Conservation (phyloP, 1,284 basidiomycete species). For the Ustilago trichophora region DNA sequence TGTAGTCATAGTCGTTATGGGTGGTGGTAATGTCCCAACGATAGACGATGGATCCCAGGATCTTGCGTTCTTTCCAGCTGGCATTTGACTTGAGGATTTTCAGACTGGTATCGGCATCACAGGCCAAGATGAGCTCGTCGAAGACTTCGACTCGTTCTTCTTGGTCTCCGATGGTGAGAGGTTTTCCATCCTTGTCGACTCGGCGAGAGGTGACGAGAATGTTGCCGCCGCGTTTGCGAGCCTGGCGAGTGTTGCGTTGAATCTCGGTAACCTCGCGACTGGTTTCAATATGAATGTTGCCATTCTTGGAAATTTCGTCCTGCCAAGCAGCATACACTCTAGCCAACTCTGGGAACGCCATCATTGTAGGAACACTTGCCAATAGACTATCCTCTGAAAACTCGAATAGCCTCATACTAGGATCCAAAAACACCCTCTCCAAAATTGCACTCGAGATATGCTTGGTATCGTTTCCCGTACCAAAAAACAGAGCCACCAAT, state of each 20-base stretch:
- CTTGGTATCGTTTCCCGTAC: constrained; percentile 74
- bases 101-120: constrained; percentile 73
- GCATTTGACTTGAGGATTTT: constrained; percentile 72
- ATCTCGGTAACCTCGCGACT: constrained; percentile 69
- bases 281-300: constrained; percentile 69
- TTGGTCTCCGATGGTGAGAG: constrained; percentile 34
- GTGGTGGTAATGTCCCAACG: constrained; percentile 73
- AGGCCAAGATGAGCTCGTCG: constrained; percentile 74
- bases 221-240: constrained; percentile 48
- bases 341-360: constrained; percentile 69
- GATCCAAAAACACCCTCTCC: constrained; percentile 73
- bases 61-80: constrained; percentile 72
- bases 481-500: constrained; percentile 73
- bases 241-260: constrained; percentile 48
- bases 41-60: constrained; percentile 73
- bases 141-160: constrained; percentile 69
- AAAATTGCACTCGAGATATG: constrained; percentile 73
- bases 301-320: constrained; percentile 68
- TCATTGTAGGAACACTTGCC: constrained; percentile 68
- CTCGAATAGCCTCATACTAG: constrained; percentile 70
- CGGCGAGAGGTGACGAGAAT: constrained; percentile 45
- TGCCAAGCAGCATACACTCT: constrained; percentile 71
- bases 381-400: constrained; percentile 63
- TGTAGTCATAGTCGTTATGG: constrained; percentile 72
- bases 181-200: constrained; percentile 46